Evolutionary conservation across 164 flowering plant genomes (phyloP), one percentile per base, ranked within the genome.

Genomic region (Nymphaea colorata): DNA sequence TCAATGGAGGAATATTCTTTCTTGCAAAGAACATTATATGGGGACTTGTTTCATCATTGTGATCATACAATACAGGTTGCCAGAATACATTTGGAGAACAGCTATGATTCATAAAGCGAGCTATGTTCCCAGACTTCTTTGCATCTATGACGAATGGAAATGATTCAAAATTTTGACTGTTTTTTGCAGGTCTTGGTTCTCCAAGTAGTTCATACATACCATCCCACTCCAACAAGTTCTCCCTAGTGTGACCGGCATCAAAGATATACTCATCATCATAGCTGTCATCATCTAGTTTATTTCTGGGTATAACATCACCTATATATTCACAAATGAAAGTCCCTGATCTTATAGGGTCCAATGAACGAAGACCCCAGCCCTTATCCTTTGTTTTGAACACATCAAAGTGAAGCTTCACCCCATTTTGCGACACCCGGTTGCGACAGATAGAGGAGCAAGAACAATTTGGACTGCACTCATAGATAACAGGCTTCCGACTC

Each of bases 71-170:
- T 17, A 67, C 69, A 25, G 44, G 42, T 55, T 67, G 69, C 62
- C 62, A 53, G 41, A 53, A 36, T 42, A 67, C 17, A 59, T 67
- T 67, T 1, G 69, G 69, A 25, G 69, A 67, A 59, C 69, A 67
- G 41, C 69, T 55, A 53, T 67, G 69, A 42, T 67, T 67, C n/a
- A 67, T 67, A 55, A 67, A 67, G 4, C 69, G 61, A 8, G 69
- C 18, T n/a, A 55, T 16, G 41, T 55, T 67, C 17, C 69, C 69
- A 25, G 42, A 18, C 16, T n/a, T 67, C 18, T 53, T 53, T 41
- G 69, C 69, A 55, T 55, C 55, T 18, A 67, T 67, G 41, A 59
- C 44, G 41, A 36, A 8, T 53, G 62, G 42, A 43, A 53, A 53
- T 5, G 43, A 42, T 16, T 55, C 42, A 6, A 55, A 11, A 51